phyloP scores from a whole-genome alignment of 805 yeast genomes.

The Cyberlindnera misumaiensis region DNA sequence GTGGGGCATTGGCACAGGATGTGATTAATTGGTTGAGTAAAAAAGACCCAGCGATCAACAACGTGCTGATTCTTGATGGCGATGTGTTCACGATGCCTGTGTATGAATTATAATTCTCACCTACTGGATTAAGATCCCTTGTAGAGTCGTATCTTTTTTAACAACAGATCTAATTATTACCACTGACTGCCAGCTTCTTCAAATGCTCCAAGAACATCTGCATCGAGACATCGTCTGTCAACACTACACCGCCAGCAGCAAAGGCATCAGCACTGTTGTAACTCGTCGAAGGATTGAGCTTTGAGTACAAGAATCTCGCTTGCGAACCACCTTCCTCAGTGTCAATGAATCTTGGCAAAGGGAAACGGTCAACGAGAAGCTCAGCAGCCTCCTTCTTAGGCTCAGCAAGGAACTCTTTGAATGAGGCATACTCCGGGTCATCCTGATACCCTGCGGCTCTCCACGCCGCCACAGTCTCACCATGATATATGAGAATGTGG shows the following conservation, averaged over 20 bases:
- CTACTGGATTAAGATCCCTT: background rate
- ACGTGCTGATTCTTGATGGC: conserved; percentile 74
- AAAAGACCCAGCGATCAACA: conserved; percentile 76
- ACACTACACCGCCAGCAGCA: conserved; percentile 32
- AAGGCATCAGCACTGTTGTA: conserved; percentile 34
- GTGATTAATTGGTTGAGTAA: conserved; percentile 74
- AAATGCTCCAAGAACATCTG: conserved; percentile 31
- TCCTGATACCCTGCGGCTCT: conserved; percentile 58
- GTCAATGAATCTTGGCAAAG: conserved; percentile 65
- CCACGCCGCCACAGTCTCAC: conserved; percentile 63
- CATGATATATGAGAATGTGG: conserved; percentile 62
- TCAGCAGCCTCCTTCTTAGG: conserved; percentile 64
- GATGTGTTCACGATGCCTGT: conserved; percentile 69
- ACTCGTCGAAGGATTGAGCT: conserved; percentile 58
- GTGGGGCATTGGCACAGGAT: conserved; percentile 89
- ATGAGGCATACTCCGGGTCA: conserved; percentile 50
- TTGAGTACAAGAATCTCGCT: conserved; percentile 64
- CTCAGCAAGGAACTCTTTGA: conserved; percentile 50
- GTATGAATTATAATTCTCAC: conserved; percentile 36
- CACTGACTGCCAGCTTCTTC: conserved; percentile 20
- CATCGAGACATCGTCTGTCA: conserved; percentile 46
- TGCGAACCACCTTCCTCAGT: conserved; percentile 75
- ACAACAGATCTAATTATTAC: background rate
- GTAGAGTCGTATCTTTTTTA: background rate
- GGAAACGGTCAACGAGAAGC: conserved; percentile 58